phyloP scores from a whole-genome alignment of 768 basidiomycete species.

The Trametes cinnabarina region DNA sequence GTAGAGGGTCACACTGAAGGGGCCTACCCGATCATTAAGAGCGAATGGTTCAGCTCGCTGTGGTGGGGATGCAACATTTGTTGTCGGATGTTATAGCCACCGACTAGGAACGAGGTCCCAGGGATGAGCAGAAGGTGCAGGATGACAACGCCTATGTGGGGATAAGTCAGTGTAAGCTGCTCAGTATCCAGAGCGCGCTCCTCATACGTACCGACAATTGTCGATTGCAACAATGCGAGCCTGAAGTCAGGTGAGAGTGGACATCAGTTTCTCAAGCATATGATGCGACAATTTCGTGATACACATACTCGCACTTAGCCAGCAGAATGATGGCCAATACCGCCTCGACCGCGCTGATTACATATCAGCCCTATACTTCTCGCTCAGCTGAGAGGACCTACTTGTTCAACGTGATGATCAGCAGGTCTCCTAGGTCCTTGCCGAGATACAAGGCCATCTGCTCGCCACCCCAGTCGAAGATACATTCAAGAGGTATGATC shows the following conservation, averaged over 20 bases:
- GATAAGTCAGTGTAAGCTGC: too few relatives aligned
- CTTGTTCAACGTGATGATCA: conserved; percentile 67
- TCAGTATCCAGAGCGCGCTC: too few relatives aligned
- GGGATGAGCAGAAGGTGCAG: conserved; percentile 72
- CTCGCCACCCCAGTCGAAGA: conserved; percentile 66
- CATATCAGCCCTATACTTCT: neutral
- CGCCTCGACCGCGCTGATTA: conserved; percentile 61
- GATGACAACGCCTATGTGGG: conserved; percentile 58
- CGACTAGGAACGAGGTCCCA: conserved; percentile 67
- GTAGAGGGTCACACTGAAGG: neutral
- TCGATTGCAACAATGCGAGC: conserved; percentile 63
- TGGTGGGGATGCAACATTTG: conserved; percentile 68
- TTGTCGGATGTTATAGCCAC: conserved; percentile 63
- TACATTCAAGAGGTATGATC: conserved; percentile 62
- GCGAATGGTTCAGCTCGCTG: conserved; percentile 64
- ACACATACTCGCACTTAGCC: conserved; percentile 67
- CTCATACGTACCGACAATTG: conserved; percentile 50
- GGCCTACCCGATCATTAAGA: conserved; percentile 66
- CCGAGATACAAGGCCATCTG: conserved; percentile 56
- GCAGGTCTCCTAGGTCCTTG: conserved; percentile 61
- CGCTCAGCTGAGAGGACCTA: conserved; percentile 26
- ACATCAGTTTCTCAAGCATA: too few relatives aligned
- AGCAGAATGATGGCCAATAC: conserved; percentile 68
- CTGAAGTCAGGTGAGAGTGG: too few relatives aligned
- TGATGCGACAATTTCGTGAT: neutral